phyloP scores from a whole-genome alignment of 345 rosid species.

The Euclidium syriacum region DNA sequence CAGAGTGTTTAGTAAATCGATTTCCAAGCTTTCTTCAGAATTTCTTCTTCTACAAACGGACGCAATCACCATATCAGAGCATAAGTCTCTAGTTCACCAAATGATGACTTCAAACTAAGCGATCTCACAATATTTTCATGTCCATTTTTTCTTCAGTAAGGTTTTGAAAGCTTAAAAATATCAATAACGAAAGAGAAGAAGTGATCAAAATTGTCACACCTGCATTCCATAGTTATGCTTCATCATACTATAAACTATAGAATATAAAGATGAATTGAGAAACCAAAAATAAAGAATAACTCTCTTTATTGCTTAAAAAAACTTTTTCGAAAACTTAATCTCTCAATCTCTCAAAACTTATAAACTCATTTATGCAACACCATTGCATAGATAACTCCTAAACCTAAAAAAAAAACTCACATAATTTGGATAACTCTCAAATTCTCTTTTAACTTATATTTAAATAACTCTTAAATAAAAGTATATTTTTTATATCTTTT shows the following conservation, averaged over 20 bases:
- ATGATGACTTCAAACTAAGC: constrained; percentile 48
- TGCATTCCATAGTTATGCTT: constrained; percentile 78
- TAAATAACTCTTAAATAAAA: too few relatives aligned
- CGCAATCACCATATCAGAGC: constrained; percentile 75
- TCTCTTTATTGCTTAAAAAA: too few relatives aligned
- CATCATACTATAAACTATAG: constrained; percentile 66
- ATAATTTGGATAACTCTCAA: too few relatives aligned
- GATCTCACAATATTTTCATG: constrained; percentile 69
- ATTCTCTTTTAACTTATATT: too few relatives aligned
- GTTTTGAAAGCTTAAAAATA: background rate
- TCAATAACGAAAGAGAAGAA: background rate
- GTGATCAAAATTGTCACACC: constrained; percentile 30
- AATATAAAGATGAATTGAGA: too few relatives aligned
- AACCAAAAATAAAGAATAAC: too few relatives aligned
- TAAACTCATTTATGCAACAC: too few relatives aligned
- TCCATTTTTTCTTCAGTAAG: background rate
- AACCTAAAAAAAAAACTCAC: too few relatives aligned
- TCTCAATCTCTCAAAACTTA: too few relatives aligned
- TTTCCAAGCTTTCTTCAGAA: constrained; percentile 61
- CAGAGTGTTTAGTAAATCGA: constrained; percentile 27
- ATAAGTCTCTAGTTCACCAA: constrained; percentile 61
- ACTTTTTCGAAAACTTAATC: too few relatives aligned
- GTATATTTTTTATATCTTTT: too few relatives aligned
- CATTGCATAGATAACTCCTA: too few relatives aligned
- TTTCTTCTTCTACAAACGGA: constrained; percentile 61